phyloP scores from a whole-genome alignment of 2,329 filamentous ascomycete species.

The Drechslerella coelobrocha region DNA sequence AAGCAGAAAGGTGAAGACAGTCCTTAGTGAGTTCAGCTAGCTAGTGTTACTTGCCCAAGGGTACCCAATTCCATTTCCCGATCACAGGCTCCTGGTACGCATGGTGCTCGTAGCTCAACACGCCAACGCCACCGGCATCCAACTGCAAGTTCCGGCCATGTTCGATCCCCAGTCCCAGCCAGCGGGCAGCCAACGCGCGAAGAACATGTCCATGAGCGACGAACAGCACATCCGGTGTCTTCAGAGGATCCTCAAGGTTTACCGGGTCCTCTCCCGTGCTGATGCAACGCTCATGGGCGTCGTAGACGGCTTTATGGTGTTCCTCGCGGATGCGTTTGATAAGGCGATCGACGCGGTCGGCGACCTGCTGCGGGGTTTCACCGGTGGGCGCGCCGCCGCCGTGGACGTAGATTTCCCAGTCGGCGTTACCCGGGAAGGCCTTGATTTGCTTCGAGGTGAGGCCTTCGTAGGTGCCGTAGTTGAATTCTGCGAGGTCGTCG shows the following conservation, averaged over 20 bases:
- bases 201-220: conserved; percentile 92
- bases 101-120: conserved; percentile 76
- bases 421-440: conserved; percentile 62
- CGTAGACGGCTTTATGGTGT: conserved; percentile 66
- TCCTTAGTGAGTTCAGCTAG: background rate
- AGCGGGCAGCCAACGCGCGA: conserved; percentile 84
- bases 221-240: conserved; percentile 69
- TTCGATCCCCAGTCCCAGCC: conserved; percentile 75
- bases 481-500: conserved; percentile 80
- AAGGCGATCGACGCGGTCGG: conserved; percentile 73
- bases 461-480: conserved; percentile 87
- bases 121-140: conserved; percentile 83
- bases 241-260: conserved; percentile 59
- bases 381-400: conserved; percentile 60
- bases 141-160: conserved; percentile 80
- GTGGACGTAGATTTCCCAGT: conserved; percentile 48
- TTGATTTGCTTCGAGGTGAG: conserved; percentile 75
- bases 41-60: conserved; percentile 25
- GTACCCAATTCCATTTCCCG: conserved; percentile 49
- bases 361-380: conserved; percentile 79
- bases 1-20: background rate
- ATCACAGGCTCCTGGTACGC: conserved; percentile 80
- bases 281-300: conserved; percentile 64
- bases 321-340: conserved; percentile 75
- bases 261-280: conserved; percentile 58